These are phyloP conservation scores for Chamaenerion angustifolium DNA, from an alignment of 345 rosid genomes.

Conservation along the genomic window DNA sequence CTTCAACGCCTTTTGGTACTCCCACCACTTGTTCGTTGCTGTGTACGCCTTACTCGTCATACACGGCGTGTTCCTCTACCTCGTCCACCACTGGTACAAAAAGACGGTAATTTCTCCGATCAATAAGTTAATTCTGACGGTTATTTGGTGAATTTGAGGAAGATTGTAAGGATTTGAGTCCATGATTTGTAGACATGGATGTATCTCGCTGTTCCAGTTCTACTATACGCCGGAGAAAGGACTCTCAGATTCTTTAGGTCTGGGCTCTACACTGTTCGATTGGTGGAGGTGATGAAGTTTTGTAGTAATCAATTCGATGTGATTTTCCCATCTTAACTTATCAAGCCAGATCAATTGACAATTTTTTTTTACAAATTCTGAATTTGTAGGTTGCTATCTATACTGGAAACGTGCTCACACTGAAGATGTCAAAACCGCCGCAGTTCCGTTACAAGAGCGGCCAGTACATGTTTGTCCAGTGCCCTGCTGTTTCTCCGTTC, in stretches of 20 bases:
- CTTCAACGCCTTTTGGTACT: conserved; percentile 95
- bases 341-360: too few relatives aligned
- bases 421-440: conserved; percentile 92
- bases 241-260: conserved; percentile 77
- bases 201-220: conserved; percentile 77
- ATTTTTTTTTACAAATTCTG: not conserved
- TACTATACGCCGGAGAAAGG: conserved; percentile 78
- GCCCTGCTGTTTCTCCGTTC: conserved; percentile 97
- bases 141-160: conserved; percentile 1
- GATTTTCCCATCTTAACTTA: not conserved
- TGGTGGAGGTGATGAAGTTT: conserved; percentile 37
- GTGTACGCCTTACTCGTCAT: conserved; percentile 62
- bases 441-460: conserved; percentile 92
- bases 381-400: conserved; percentile 76
- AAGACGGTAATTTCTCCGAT: conserved; percentile 47
- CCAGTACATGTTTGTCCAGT: conserved; percentile 95
- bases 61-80: conserved; percentile 57
- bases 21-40: conserved; percentile 68
- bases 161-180: not conserved
- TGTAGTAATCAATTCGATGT: not conserved
- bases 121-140: too few relatives aligned
- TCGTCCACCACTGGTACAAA: conserved; percentile 62
- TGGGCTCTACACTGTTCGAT: conserved; percentile 60
- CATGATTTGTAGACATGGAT: conserved; percentile 66
- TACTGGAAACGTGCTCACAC: conserved; percentile 85